These are phyloP conservation scores for Microbotryomycetes sp. DNA, from an alignment of 1,284 basidiomycete species.

Conservation along the genomic window DNA sequence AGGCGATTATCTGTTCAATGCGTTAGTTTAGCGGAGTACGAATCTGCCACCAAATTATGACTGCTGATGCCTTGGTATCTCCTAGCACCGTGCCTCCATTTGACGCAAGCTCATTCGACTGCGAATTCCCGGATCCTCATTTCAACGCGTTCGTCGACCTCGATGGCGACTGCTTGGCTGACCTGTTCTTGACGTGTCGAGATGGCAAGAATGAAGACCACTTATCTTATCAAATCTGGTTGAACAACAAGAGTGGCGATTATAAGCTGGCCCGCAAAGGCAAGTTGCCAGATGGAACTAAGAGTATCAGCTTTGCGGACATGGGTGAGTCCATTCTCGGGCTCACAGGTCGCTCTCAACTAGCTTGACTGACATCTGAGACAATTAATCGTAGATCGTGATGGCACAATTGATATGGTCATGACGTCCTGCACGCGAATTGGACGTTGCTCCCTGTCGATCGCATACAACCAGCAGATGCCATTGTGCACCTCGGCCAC, in stretches of 20 bases:
- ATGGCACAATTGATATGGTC: slow-evolving; percentile 92
- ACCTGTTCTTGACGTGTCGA: slow-evolving; percentile 84
- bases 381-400: slow-evolving; percentile 58
- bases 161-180: slow-evolving; percentile 94
- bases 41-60: not conserved
- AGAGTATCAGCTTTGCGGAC: slow-evolving; percentile 82
- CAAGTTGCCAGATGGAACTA: slow-evolving; percentile 66
- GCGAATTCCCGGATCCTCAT: slow-evolving; percentile 76
- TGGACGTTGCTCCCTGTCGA: slow-evolving; percentile 77
- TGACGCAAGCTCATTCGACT: slow-evolving; percentile 47
- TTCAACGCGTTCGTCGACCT: slow-evolving; percentile 93
- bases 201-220: slow-evolving; percentile 42
- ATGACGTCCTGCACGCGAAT: slow-evolving; percentile 77
- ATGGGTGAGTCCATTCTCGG: slow-evolving; percentile 56
- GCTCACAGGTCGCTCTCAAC: not conserved
- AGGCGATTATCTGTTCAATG: slow-evolving; percentile 3
- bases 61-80: not conserved
- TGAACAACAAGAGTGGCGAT: slow-evolving; percentile 65
- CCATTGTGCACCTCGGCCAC: slow-evolving; percentile 56
- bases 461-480: slow-evolving; percentile 89
- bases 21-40: too few relatives aligned
- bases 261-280: slow-evolving; percentile 66
- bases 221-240: slow-evolving; percentile 78
- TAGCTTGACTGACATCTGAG: not conserved
- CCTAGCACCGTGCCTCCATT: slow-evolving; percentile 59